phyloP scores from a whole-genome alignment of 257 asterid species.

The Solanum stenotomum region DNA sequence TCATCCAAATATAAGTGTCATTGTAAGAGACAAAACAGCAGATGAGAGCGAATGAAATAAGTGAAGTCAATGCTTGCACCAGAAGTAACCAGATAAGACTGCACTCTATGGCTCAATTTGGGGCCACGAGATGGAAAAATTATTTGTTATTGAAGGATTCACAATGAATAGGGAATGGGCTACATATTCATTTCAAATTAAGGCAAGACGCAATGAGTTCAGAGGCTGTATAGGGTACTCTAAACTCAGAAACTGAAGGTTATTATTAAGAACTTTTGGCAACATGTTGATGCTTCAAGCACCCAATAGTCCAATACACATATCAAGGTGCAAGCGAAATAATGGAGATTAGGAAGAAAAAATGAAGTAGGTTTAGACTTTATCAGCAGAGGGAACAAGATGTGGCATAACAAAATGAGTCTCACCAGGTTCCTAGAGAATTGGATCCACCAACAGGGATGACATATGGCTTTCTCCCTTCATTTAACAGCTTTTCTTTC shows the following conservation, averaged over 20 bases:
- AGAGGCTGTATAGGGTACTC: neutral
- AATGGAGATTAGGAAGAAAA: neutral
- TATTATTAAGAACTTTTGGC: neutral
- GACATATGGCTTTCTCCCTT: conserved; percentile 91
- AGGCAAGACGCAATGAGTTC: neutral
- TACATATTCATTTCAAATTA: neutral
- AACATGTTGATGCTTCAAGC: neutral
- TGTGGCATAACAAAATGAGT: neutral
- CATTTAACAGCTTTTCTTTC: conserved; percentile 67
- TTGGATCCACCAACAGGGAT: conserved; percentile 98
- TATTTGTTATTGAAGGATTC: neutral
- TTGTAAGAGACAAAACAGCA: neutral
- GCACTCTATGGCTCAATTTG: neutral
- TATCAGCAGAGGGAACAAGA: neutral
- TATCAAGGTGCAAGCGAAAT: neutral
- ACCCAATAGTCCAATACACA: neutral
- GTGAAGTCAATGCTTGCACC: neutral
- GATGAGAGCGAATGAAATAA: neutral
- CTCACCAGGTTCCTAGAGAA: conserved; percentile 94
- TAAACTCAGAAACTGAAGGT: neutral
- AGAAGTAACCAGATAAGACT: neutral
- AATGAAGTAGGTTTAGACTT: neutral
- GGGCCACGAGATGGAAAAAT: neutral
- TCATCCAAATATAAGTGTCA: neutral
- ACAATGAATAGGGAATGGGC: neutral